Conservation (phyloP, 306 rosid genomes). For the Glycine soja region DNA sequence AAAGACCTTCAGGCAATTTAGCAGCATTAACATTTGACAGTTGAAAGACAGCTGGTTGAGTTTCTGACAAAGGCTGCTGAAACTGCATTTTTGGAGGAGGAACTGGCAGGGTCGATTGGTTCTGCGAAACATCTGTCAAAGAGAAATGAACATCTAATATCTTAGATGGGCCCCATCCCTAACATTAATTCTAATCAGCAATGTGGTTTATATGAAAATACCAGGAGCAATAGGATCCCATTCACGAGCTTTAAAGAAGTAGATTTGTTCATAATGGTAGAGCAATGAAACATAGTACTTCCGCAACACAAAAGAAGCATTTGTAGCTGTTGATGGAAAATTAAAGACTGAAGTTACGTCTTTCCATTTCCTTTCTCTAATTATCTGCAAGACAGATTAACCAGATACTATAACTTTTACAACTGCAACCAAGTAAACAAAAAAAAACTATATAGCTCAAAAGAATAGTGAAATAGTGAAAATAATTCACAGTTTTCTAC, state of each 20-base stretch:
- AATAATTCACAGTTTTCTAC: not conserved
- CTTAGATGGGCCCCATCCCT: slow-evolving; percentile 13
- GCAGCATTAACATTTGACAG: slow-evolving; percentile 53
- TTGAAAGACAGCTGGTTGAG: slow-evolving; percentile 51
- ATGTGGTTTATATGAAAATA: slow-evolving; percentile 37
- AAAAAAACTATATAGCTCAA: not conserved
- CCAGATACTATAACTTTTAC: slow-evolving; percentile 27
- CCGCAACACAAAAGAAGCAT: slow-evolving; percentile 90
- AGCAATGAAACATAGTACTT: slow-evolving; percentile 85
- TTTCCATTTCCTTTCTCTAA: slow-evolving; percentile 86
- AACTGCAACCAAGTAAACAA: slow-evolving; percentile 21
- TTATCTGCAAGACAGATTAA: slow-evolving; percentile 62
- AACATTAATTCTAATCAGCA: slow-evolving; percentile 23
- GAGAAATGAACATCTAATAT: slow-evolving; percentile 38
- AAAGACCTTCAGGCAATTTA: slow-evolving; percentile 66
- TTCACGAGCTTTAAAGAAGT: slow-evolving; percentile 68
- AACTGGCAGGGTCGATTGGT: slow-evolving; percentile 47
- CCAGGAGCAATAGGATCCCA: slow-evolving; percentile 59
- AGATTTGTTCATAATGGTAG: slow-evolving; percentile 79
- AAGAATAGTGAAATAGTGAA: not conserved
- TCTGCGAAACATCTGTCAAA: slow-evolving; percentile 59
- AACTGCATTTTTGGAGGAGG: slow-evolving; percentile 49
- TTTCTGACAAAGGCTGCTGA: slow-evolving; percentile 44
- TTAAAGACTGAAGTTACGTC: slow-evolving; percentile 84
- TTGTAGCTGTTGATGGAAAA: slow-evolving; percentile 95